Evolutionary conservation across 768 basidiomycete genomes (phyloP).

Genomic region (Leccinellum albellum): DNA sequence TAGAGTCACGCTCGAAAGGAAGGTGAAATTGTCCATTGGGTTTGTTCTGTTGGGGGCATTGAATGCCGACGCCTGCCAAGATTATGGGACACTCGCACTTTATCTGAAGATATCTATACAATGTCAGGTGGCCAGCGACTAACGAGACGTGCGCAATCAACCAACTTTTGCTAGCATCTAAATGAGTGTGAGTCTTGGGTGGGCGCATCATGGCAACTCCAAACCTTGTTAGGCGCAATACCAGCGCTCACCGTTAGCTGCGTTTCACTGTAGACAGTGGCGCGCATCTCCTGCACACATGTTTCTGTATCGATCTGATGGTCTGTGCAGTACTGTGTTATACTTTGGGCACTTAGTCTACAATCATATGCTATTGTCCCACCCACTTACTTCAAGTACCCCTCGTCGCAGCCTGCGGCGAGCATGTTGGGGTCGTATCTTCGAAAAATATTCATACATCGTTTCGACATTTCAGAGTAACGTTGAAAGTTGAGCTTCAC

Average conservation of each 20-base stretch:
- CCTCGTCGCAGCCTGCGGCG: conserved; percentile 83
- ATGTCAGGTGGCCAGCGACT: conserved; percentile 3
- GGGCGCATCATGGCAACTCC: conserved; percentile 24
- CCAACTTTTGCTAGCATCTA: conserved; percentile 92
- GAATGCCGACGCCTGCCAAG: not conserved
- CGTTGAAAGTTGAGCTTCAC: conserved; percentile 54
- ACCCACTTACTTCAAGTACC: conserved; percentile 77
- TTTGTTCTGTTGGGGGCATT: conserved; percentile 60
- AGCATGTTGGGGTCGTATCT: conserved; percentile 76
- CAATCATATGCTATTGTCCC: not conserved
- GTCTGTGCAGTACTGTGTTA: conserved; percentile 78
- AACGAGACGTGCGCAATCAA: conserved; percentile 19
- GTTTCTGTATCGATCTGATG: conserved; percentile 62
- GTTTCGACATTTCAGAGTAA: conserved; percentile 67
- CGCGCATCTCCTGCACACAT: conserved; percentile 77
- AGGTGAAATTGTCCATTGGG: conserved; percentile 90
- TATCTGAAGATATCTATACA: conserved; percentile 85
- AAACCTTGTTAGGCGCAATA: conserved; percentile 90
- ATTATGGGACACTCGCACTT: conserved; percentile 38
- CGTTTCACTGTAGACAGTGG: conserved; percentile 70
- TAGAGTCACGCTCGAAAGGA: conserved; percentile 55
- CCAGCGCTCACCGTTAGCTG: conserved; percentile 90
- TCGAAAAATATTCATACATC: conserved; percentile 64
- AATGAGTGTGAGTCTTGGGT: conserved; percentile 7
- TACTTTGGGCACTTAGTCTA: conserved; percentile 41